Percentiles rank a stretch among this genome's conserved stretches.
These are phyloP conservation scores for Blastobotrys terrestris DNA, from an alignment of 805 yeast species.

Conservation along the genomic window DNA sequence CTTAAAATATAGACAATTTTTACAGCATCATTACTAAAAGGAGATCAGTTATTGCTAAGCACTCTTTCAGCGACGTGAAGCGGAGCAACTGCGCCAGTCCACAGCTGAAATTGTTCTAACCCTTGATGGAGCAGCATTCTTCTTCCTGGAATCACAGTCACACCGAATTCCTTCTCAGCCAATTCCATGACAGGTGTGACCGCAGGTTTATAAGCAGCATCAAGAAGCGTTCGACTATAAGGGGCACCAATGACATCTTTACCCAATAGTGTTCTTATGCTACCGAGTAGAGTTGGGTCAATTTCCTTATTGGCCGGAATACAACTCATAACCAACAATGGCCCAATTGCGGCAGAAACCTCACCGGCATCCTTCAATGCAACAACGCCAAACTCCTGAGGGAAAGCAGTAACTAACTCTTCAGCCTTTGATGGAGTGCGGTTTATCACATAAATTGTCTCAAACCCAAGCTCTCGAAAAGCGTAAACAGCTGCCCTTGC, in stretches of 20 bases:
- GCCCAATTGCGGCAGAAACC: constrained; percentile 35
- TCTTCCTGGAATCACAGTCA: constrained; percentile 87
- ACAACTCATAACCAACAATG: constrained; percentile 67
- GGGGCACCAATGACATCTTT: constrained; percentile 36
- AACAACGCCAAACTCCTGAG: constrained; percentile 51
- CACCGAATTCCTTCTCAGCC: constrained; percentile 54
- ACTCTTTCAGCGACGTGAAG: constrained; percentile 13
- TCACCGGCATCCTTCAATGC: constrained; percentile 46
- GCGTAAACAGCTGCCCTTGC: constrained; percentile 93
- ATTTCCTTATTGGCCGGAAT: constrained; percentile 77
- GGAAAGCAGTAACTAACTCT: constrained; percentile 56
- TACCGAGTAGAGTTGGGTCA: constrained; percentile 44
- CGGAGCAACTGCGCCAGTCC: constrained; percentile 43
- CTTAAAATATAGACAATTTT: too few species aligned
- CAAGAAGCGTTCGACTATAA: constrained; percentile 56
- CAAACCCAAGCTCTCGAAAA: constrained; percentile 69
- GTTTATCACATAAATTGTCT: constrained; percentile 69
- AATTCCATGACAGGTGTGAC: constrained; percentile 80
- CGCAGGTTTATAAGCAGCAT: constrained; percentile 91
- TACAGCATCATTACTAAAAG: too few species aligned
- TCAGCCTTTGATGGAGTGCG: constrained; percentile 65
- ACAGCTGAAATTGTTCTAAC: constrained; percentile 71
- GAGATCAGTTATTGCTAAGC: not conserved
- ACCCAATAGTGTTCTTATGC: constrained; percentile 43
- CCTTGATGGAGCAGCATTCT: constrained; percentile 95